Base-by-base conservation (phyloP, 1,284 basidiomycete genomes). In the Blastosporella zonata region DNA sequence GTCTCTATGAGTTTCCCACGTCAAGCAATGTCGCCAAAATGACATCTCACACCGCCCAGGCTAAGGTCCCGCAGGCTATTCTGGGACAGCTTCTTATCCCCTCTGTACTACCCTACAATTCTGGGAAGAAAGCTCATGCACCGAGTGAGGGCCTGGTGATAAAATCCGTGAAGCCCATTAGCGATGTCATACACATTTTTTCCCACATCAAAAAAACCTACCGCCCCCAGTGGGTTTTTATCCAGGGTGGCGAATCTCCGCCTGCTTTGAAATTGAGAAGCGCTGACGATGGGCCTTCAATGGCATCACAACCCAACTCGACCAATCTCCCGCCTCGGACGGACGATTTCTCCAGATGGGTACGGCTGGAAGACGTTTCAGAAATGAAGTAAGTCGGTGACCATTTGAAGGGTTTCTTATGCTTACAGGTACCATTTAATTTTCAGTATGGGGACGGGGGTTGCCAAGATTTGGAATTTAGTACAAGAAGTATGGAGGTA, bases 131-230 rank as follows among this genome's bases (percentile, higher is more conserved):
- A 28, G 33, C 41, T 36, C 23, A 45, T 13, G 13, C 18, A 25
- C 12, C 18, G 7, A 33, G 6, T 23, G 50, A 53, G 47, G 36
- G 34, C 12, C 43, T 73, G 42, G 67, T 61, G 23, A 73, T 86
- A 29, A 62, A 67, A 31, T 67, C 73, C 46, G 71, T 83, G 43
- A 69, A 70, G 48, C 68, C 73, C 13, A 77, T 71, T 17, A 84
- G 85, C 13, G 81, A 86, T 50, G 81, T 96, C 27, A 57, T 84
- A 1, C 94, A 97, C 62, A 73, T 93, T 45, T 97, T 97, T 69
- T 91, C 88, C 2, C 94, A 98, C 65, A 90, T 97, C 62, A 82
- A 78, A 59, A 92, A 96, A 72, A 93, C 88, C 7, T 97, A 96
- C 68, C 82, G 89, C 57, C 77, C 87, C 29, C 78, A 85, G 53